A percentile compares a stretch with the other conserved stretches of the same genome.
phyloP scores from a whole-genome alignment of 805 yeast genomes.

The Tetrapisispora pingtungensis region DNA sequence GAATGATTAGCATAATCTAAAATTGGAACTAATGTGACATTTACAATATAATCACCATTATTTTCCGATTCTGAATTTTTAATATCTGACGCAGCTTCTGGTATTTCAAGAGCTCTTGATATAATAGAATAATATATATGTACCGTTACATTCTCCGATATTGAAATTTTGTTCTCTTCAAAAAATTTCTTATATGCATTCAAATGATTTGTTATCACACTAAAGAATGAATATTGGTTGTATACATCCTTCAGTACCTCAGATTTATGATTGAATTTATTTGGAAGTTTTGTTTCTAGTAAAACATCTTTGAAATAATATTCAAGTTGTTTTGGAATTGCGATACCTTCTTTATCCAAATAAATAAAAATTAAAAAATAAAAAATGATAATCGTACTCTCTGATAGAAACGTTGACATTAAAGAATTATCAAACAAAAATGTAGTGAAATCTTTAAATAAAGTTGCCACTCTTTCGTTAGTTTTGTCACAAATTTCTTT shows the following conservation, averaged over 20 bases:
- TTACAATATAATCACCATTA: conserved; percentile 35
- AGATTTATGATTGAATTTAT: conserved; percentile 3
- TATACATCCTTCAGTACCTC: neutral
- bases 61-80: conserved; percentile 25
- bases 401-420: conserved; percentile 8
- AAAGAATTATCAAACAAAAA: conserved; percentile 5
- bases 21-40: conserved; percentile 52
- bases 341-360: conserved; percentile 6
- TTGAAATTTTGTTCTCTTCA: conserved; percentile 4
- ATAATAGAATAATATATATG: conserved; percentile 37
- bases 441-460: conserved; percentile 16
- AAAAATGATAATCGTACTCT: conserved; percentile 15
- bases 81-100: conserved; percentile 28
- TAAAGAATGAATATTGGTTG: conserved; percentile 2
- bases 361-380: conserved; percentile 12
- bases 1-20: conserved; percentile 61
- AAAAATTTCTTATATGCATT: conserved; percentile 24
- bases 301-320: conserved; percentile 18
- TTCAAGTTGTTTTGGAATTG: conserved; percentile 11
- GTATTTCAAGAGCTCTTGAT: conserved; percentile 58
- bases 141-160: conserved; percentile 4
- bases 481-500: conserved; percentile 21
- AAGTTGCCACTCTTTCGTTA: conserved; percentile 20
- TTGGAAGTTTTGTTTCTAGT: conserved; percentile 9
- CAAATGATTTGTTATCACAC: conserved; percentile 9